Percentiles rank a stretch among this genome's conserved stretches.
These are phyloP conservation scores for Diplosphaera chodatii DNA, from an alignment of 139 green algal species.

Conservation along the genomic window DNA sequence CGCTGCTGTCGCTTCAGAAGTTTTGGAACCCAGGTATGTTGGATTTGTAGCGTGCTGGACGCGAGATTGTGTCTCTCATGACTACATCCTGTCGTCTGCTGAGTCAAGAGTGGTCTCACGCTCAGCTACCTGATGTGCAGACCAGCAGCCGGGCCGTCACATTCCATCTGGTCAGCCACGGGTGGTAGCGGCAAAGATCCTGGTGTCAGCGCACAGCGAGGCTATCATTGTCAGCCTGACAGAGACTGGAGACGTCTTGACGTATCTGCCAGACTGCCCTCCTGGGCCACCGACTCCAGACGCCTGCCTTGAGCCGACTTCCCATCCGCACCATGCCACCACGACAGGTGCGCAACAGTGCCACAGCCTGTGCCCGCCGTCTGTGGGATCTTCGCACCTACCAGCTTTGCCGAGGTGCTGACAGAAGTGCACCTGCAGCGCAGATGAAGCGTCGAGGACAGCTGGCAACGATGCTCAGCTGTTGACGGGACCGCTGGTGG, in stretches of 20 bases:
- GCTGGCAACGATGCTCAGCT: not conserved
- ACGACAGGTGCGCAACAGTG: not conserved
- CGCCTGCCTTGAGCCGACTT: not conserved
- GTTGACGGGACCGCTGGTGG: not conserved
- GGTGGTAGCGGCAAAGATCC: not conserved
- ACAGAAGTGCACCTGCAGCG: not conserved
- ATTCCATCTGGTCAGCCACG: too few species aligned
- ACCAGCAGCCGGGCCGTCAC: not conserved
- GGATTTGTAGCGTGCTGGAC: too few species aligned
- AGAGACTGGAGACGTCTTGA: not conserved
- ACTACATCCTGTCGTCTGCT: too few species aligned
- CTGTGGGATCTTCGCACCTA: too few species aligned
- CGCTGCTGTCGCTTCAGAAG: not conserved
- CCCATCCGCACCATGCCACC: not conserved
- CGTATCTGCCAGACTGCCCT: not conserved
- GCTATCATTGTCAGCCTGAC: not conserved
- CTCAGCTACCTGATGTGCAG: too few species aligned
- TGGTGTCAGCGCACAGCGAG: not conserved
- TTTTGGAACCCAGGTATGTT: not conserved
- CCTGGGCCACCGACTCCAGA: not conserved
- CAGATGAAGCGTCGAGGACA: not conserved
- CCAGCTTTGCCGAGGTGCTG: too few species aligned
- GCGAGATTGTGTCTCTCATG: too few species aligned
- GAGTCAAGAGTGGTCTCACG: not conserved
- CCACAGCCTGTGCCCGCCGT: too few species aligned